Evolutionary conservation across 2,329 filamentous ascomycete species (phyloP), one percentile per base, ranked within the genome.

Genomic region (Cercospora zeina): DNA sequence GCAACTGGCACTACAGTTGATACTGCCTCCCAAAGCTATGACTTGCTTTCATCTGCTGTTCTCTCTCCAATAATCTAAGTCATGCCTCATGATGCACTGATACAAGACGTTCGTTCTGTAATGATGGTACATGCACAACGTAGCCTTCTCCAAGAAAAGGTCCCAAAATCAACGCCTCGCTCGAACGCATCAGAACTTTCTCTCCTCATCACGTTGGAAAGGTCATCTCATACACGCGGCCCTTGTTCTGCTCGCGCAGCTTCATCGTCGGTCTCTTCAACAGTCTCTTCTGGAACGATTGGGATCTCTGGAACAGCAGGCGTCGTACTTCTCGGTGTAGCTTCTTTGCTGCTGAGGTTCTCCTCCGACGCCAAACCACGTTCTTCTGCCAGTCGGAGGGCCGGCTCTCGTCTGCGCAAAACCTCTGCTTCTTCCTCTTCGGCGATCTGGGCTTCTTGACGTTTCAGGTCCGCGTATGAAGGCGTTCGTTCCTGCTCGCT

Each of bases 371-470:
- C 67, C 21, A 87, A 71, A 1, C 86, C 86, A 30, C 82, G 79
- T 62, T 80, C 79, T 10, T 80, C 68, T 9, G 86, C 86, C 19
- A 87, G 71, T 49, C 79, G 77, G 34, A 81, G 79, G 2, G 86
- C 86, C 49, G 82, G 82, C 37, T 79, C 75, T 36, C 86, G 77
- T 68, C 80, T 85, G 54, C 78, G 77, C 59, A 81, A 75, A 27
- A 87, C 76, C 37, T 81, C 79, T 3, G 75, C 74, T 70, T 88
- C 86, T 70, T 89, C 85, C 69, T 86, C 77, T 34, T 76, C 68
- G 53, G 78, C 80, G 0, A 81, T 72, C 31, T 75, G 76, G 21
- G 84, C 81, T 70, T 88, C 86, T 74, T 88, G 84, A 34, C 77
- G 77, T 68, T 82, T 81, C 11, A 88, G 71, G 58, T 86, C 83